Evolutionary conservation across 2,329 filamentous ascomycete genomes (phyloP).

Genomic region (Pseudopithomyces chartarum): DNA sequence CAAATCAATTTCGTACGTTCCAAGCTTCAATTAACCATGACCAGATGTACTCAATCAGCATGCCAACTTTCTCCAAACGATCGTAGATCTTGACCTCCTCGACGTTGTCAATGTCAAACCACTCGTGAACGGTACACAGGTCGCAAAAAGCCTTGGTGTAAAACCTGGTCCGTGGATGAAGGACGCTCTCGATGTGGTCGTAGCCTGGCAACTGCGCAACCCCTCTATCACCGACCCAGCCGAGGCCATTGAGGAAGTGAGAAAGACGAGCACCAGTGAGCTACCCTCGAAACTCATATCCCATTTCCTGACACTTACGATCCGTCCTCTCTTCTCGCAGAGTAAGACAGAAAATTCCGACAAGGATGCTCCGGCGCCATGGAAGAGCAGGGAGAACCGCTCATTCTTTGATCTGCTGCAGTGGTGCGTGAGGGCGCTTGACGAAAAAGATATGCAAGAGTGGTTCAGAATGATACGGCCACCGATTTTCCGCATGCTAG

Average conservation of each 20-base stretch:
- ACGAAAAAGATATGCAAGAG: slow-evolving; percentile 57
- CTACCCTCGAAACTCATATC: slow-evolving; percentile 55
- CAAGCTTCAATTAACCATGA: slow-evolving; percentile 16
- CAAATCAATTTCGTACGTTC: background rate
- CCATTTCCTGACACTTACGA: slow-evolving; percentile 64
- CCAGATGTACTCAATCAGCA: slow-evolving; percentile 57
- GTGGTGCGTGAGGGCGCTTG: slow-evolving; percentile 63
- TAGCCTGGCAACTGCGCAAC: slow-evolving; percentile 88
- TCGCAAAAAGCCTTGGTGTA: slow-evolving; percentile 68
- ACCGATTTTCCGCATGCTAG: slow-evolving; percentile 69
- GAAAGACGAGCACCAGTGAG: slow-evolving; percentile 52
- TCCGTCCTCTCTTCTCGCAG: slow-evolving; percentile 68
- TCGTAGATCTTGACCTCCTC: slow-evolving; percentile 57
- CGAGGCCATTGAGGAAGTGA: slow-evolving; percentile 53
- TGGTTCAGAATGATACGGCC: slow-evolving; percentile 74
- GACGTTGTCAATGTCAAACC: slow-evolving; percentile 56
- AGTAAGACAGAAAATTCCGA: slow-evolving; percentile 58
- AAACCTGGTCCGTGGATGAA: slow-evolving; percentile 85
- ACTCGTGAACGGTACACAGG: slow-evolving; percentile 72
- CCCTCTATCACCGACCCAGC: slow-evolving; percentile 65
- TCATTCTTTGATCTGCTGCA: slow-evolving; percentile 61
- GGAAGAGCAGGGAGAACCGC: slow-evolving; percentile 60
- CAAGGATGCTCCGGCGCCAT: slow-evolving; percentile 42
- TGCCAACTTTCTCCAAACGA: slow-evolving; percentile 57
- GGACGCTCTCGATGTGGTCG: slow-evolving; percentile 75